phyloP scores from a whole-genome alignment of 495 filamentous ascomycete species.

The Sordaria brevicollis region DNA sequence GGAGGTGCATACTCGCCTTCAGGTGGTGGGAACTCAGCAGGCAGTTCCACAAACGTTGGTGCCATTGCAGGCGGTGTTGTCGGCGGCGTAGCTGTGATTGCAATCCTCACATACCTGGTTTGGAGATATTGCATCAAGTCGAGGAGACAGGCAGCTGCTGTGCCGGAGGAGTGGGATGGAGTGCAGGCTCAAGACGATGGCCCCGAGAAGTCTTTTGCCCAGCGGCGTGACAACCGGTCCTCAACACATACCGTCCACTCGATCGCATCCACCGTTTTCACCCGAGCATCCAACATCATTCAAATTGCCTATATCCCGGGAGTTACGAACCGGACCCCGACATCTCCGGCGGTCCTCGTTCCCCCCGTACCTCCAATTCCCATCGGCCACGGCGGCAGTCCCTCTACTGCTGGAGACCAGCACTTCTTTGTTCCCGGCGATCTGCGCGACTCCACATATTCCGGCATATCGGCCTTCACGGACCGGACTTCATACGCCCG shows the following conservation, averaged over 20 bases:
- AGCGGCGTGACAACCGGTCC: slow-evolving; percentile 53
- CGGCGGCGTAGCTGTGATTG: slow-evolving; percentile 61
- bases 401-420: slow-evolving; percentile 57
- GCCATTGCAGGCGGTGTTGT: slow-evolving; percentile 81
- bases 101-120: slow-evolving; percentile 61
- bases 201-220: slow-evolving; percentile 50
- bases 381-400: slow-evolving; percentile 47
- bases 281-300: slow-evolving; percentile 94
- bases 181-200: slow-evolving; percentile 39
- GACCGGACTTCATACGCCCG: slow-evolving; percentile 57
- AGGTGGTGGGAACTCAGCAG: slow-evolving; percentile 6
- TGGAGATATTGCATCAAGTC: slow-evolving; percentile 84
- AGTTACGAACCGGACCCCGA: slow-evolving; percentile 82
- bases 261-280: slow-evolving; percentile 90
- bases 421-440: slow-evolving; percentile 93
- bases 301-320: slow-evolving; percentile 99
- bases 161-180: slow-evolving; percentile 42
- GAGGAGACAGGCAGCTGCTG: slow-evolving; percentile 49
- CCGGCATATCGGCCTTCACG: slow-evolving; percentile 50
- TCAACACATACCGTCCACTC: slow-evolving; percentile 84
- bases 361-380: slow-evolving; percentile 91
- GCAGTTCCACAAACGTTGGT: slow-evolving; percentile 52
- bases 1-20: slow-evolving; percentile 16
- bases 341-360: slow-evolving; percentile 71
- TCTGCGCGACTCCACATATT: slow-evolving; percentile 79